Evolutionary conservation across 2,329 filamentous ascomycete genomes (phyloP).

Genomic region (Trichoderma semiorbis): DNA sequence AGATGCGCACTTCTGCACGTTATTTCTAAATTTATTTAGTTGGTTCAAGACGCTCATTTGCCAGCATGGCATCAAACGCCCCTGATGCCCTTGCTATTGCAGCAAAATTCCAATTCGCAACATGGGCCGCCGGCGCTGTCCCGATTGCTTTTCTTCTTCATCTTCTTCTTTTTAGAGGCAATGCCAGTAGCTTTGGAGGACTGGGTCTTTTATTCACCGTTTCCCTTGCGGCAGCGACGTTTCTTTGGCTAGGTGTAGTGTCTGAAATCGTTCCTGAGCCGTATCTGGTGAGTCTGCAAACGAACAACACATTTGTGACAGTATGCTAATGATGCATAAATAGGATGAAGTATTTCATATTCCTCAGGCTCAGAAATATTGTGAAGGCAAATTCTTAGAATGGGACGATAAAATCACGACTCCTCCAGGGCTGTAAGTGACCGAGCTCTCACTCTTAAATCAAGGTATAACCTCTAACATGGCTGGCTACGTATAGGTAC

Average conservation of each 20-base stretch:
- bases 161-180: not conserved
- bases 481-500: slow-evolving; percentile 36
- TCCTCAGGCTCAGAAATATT: slow-evolving; percentile 87
- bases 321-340: slow-evolving; percentile 15
- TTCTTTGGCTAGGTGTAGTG: slow-evolving; percentile 25
- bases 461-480: not conserved
- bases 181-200: not conserved
- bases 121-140: slow-evolving; percentile 12
- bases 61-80: slow-evolving; percentile 14
- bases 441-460: not conserved
- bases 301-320: not conserved
- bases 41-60: not conserved
- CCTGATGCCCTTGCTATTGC: not conserved
- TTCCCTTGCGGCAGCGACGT: slow-evolving; percentile 21
- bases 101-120: not conserved
- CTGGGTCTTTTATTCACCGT: slow-evolving; percentile 18
- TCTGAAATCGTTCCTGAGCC: slow-evolving; percentile 45
- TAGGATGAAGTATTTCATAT: slow-evolving; percentile 88
- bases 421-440: slow-evolving; percentile 75
- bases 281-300: slow-evolving; percentile 46
- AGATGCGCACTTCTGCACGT: too few relatives aligned
- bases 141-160: slow-evolving; percentile 16
- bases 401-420: slow-evolving; percentile 99
- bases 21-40: not conserved
- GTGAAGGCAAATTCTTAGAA: slow-evolving; percentile 64